Base-by-base conservation (phyloP, 495 filamentous ascomycete genomes). In the Hypoxylon lenormandii region DNA sequence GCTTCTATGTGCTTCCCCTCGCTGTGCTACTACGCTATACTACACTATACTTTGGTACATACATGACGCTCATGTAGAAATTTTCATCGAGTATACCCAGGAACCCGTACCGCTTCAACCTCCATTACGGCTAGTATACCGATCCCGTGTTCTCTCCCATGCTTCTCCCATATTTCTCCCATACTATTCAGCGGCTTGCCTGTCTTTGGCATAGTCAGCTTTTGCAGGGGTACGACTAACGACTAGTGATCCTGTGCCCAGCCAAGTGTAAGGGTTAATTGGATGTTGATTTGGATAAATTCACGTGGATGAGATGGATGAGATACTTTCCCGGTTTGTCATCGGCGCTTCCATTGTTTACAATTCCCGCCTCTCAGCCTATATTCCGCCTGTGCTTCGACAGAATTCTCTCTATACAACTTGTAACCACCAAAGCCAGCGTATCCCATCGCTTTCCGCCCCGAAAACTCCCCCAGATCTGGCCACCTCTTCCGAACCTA, bases 231-330 rank as follows among this genome's bases (percentile, higher is more conserved):
- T 38, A 45, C 45, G 23, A 26, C 23, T 26, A 26, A 26, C 37
- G 5, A 53, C n/a, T 48, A 51, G 15, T 40, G 43, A 37, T 40
- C 16, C 47, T 48, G 26, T 55, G 38, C 28, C 53, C 40, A 46
- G 63, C 56, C 61, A 67, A 67, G 69, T 64, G 47, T n/a, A 51
- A 64, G 54, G 59, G 60, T 64, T 72, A 68, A 72, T 72, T 72
- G 59, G 22, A 23, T 42, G 33, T 60, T 54, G 56, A 68, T 68
- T 60, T 72, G 69, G 69, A 72, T 72, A 72, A 72, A 72, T 72
- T 47, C 49, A 37, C 40, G 28, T 62, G 16, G 19, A 54, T 40
- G 33, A 54, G 51, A 59, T 62, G 16, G 19, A 54, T 40, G 33
- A 54, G 51, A 59, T 37, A 63, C 52, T 71, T 71, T 66, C 62